phyloP scores from a whole-genome alignment of 164 flowering plant genomes.

The Amborella trichopoda region DNA sequence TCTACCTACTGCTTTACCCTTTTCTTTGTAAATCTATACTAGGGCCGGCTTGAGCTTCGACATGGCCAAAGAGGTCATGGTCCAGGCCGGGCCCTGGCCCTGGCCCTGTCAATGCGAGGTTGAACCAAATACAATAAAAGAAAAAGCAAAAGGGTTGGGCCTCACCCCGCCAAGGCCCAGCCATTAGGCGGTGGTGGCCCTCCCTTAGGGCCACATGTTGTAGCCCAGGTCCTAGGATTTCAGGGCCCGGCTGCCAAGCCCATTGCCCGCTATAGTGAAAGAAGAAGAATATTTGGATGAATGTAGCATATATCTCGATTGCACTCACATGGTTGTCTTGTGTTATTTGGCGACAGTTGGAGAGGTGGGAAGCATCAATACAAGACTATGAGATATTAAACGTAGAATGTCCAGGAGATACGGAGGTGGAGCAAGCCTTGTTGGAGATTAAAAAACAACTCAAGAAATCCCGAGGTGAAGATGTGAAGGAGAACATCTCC shows the following conservation, averaged over 20 bases:
- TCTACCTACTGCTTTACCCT: too few species aligned
- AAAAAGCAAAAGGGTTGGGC: too few species aligned
- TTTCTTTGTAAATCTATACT: too few species aligned
- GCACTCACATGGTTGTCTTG: background rate
- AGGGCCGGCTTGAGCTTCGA: too few species aligned
- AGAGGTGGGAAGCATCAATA: constrained; percentile 68
- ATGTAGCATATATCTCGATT: too few species aligned
- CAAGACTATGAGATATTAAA: constrained; percentile 67
- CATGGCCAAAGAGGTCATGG: too few species aligned
- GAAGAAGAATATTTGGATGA: background rate
- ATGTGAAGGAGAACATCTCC: constrained; percentile 24
- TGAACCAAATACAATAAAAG: too few species aligned
- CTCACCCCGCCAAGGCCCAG: too few species aligned
- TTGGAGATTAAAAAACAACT: constrained; percentile 47
- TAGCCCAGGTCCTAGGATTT: background rate
- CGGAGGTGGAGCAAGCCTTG: constrained; percentile 45
- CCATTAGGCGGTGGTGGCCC: too few species aligned
- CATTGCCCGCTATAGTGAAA: background rate
- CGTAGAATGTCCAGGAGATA: constrained; percentile 55
- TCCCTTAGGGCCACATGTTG: background rate
- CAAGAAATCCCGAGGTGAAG: constrained; percentile 35
- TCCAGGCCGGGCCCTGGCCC: too few species aligned
- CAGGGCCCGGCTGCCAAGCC: background rate
- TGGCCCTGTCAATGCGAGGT: too few species aligned
- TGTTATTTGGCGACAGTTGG: constrained; percentile 29